These are phyloP conservation scores for Penstemon eatonii DNA, from an alignment of 257 asterid genomes.

Conservation along the genomic window DNA sequence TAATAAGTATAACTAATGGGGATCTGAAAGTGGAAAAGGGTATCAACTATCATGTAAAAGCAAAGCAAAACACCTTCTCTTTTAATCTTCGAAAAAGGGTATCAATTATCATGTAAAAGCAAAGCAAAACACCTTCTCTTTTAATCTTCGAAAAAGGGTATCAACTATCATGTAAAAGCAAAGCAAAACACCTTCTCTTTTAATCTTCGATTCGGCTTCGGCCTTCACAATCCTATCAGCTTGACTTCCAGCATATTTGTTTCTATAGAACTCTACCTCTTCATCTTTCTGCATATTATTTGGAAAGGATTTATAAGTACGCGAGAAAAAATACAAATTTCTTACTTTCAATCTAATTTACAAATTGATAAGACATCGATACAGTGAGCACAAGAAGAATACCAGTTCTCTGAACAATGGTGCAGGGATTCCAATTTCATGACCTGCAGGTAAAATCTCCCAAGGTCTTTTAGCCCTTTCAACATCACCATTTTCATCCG, in stretches of 20 bases:
- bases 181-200: no score
- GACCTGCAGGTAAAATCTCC: constrained; percentile 82
- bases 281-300: constrained; percentile 71
- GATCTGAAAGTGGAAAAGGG: background rate
- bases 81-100: no score
- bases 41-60: background rate
- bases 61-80: background rate
- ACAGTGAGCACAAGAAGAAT: constrained; percentile 25
- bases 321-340: constrained; percentile 20
- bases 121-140: no score
- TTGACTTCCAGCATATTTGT: constrained; percentile 90
- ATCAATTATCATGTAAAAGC: no score
- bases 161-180: no score
- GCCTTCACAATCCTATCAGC: constrained; percentile 76
- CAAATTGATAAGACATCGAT: constrained; percentile 16
- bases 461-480: constrained; percentile 83
- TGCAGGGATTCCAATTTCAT: constrained; percentile 78
- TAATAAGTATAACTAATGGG: background rate
- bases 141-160: no score
- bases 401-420: constrained; percentile 89
- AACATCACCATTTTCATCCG: constrained; percentile 66
- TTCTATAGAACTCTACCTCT: constrained; percentile 58
- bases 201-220: constrained; percentile 58
- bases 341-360: constrained; percentile 2
- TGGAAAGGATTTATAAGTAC: constrained; percentile 26